Conservation (phyloP, 2,329 filamentous ascomycete species). For the Paecilomyces sp. region DNA sequence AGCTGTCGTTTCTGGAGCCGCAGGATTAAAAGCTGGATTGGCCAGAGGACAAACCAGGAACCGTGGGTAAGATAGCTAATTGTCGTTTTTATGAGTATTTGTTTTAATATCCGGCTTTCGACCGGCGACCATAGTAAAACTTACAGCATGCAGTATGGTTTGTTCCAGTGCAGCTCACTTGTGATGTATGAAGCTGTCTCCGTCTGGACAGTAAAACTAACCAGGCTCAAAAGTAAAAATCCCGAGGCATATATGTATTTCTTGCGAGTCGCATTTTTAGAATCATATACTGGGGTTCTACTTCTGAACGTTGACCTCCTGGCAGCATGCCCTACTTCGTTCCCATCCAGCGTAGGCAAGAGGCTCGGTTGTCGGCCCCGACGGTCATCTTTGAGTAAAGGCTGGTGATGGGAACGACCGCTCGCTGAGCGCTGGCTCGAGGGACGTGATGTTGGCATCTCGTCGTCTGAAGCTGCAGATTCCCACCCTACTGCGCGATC, state of each 20-base stretch:
- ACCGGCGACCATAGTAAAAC: conserved; percentile 19
- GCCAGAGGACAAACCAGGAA: conserved; percentile 88
- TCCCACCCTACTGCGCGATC: conserved; percentile 30
- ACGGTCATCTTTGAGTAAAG: conserved; percentile 46
- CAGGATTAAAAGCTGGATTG: conserved; percentile 70
- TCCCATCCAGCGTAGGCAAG: conserved; percentile 18
- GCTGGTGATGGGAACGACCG: conserved; percentile 42
- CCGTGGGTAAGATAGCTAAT: conserved; percentile 78
- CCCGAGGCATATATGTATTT: conserved; percentile 83
- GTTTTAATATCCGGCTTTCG: conserved; percentile 3
- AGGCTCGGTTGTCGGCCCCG: conserved; percentile 28
- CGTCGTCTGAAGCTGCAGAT: conserved; percentile 34
- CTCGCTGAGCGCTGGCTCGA: conserved; percentile 42
- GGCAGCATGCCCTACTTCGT: conserved; percentile 33
- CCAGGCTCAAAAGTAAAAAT: conserved; percentile 73
- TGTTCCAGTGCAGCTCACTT: conserved; percentile 85
- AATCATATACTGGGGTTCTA: conserved; percentile 60
- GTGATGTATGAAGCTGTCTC: conserved; percentile 95
- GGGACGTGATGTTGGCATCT: conserved; percentile 40
- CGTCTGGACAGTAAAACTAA: conserved; percentile 89
- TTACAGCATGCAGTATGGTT: conserved; percentile 98
- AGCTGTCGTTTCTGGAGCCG: conserved; percentile 70
- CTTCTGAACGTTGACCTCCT: conserved; percentile 67
- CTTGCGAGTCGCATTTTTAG: conserved; percentile 60
- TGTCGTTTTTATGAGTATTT: neutral